A percentile compares a stretch with the other conserved stretches of the same genome.
These are phyloP conservation scores for Plantago ovata DNA, from an alignment of 257 asterid genomes.

Conservation along the genomic window DNA sequence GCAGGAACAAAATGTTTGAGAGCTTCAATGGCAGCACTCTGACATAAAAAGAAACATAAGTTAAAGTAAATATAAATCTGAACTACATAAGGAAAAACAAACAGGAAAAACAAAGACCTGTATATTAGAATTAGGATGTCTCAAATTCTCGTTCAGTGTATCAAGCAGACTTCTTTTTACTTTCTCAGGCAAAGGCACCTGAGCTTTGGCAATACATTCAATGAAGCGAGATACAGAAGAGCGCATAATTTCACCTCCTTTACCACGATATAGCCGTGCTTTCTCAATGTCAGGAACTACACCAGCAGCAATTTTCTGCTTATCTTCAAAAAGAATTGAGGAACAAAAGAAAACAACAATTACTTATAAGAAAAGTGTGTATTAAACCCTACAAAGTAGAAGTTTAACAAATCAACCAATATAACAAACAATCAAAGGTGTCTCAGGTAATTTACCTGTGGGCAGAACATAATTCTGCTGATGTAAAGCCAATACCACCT, in stretches of 20 bases:
- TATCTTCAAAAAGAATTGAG: conserved; percentile 44
- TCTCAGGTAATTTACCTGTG: conserved; percentile 45
- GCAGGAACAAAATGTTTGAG: conserved; percentile 55
- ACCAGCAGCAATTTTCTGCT: conserved; percentile 65
- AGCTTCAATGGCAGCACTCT: conserved; percentile 85
- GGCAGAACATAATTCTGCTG: conserved; percentile 52
- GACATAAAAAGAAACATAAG: conserved; percentile 26
- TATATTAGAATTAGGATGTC: conserved; percentile 83
- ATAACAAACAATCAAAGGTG: conserved; percentile 14
- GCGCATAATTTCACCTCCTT: conserved; percentile 99
- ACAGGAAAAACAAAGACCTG: conserved; percentile 52
- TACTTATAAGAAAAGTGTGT: too few species aligned
- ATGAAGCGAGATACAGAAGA: conserved; percentile 90
- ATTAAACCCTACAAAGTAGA: too few species aligned
- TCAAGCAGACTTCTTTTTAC: conserved; percentile 67
- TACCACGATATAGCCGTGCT: conserved; percentile 96
- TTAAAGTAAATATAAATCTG: conserved; percentile 8
- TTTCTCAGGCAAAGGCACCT: conserved; percentile 56
- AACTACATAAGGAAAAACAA: conserved; percentile 10
- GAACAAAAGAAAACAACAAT: conserved; percentile 17
- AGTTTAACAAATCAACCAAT: background rate
- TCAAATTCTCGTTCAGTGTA: conserved; percentile 83
- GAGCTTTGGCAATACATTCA: conserved; percentile 71
- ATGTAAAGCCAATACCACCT: conserved; percentile 77
- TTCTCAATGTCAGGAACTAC: conserved; percentile 94